Evolutionary conservation across 2,329 filamentous ascomycete genomes (phyloP).

Genomic region (Ophiostoma quercus): DNA sequence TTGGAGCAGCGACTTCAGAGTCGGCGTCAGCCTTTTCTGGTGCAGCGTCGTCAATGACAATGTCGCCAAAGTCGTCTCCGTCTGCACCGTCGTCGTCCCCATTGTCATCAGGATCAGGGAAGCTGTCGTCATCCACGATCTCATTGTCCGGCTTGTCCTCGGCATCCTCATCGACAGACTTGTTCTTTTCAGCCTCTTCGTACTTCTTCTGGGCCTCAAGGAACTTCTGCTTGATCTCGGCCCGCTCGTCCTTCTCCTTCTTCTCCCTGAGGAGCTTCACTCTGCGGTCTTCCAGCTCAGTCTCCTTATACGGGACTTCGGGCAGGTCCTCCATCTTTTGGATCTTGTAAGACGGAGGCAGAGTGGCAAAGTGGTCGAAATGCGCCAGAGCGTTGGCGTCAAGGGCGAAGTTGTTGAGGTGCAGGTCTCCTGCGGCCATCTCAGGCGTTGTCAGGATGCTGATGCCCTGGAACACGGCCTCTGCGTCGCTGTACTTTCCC

Average conservation of each 20-base stretch:
- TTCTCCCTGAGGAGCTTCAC: background rate
- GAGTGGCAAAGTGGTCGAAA: background rate
- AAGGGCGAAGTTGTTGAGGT: constrained; percentile 18
- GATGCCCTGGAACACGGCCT: constrained; percentile 21
- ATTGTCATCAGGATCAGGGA: background rate
- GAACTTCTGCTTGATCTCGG: background rate
- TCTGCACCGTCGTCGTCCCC: background rate
- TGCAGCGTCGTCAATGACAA: background rate
- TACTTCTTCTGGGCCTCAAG: background rate
- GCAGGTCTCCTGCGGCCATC: constrained; percentile 30
- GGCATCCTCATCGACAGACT: background rate
- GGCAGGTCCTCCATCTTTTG: background rate
- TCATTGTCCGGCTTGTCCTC: background rate
- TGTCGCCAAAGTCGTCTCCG: constrained; percentile 13
- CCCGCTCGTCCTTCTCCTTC: background rate
- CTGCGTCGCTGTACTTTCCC: background rate
- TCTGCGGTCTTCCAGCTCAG: background rate
- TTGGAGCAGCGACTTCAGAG: too few relatives aligned
- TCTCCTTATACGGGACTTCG: background rate
- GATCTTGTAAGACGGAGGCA: constrained; percentile 13
- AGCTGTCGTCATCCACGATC: background rate
- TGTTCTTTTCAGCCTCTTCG: background rate
- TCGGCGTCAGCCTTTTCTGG: background rate
- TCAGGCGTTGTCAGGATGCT: constrained; percentile 33
- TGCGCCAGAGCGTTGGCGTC: constrained; percentile 1